phyloP scores from a whole-genome alignment of 1,284 basidiomycete species.

The Mycena sp. region DNA sequence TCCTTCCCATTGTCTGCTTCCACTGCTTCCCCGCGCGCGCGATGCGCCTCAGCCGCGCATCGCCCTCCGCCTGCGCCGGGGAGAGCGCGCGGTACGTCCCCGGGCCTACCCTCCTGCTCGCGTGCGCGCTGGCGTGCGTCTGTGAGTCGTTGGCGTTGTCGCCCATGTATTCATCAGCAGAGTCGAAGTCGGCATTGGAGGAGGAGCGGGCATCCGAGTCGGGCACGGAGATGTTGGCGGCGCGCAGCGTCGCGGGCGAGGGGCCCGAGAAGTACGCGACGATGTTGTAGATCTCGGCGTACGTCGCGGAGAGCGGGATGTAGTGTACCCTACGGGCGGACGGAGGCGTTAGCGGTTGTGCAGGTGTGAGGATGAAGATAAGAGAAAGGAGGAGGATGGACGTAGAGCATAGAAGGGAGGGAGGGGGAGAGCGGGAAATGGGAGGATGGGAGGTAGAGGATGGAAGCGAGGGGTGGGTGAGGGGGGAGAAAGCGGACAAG shows the following conservation, averaged over 20 bases:
- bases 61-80: conserved; percentile 52
- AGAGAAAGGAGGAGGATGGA: not conserved
- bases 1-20: conserved; percentile 84
- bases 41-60: conserved; percentile 81
- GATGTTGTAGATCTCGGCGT: conserved; percentile 92
- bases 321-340: conserved; percentile 90
- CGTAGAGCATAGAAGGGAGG: too few relatives aligned
- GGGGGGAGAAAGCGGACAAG: too few relatives aligned
- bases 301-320: conserved; percentile 88
- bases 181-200: too few relatives aligned
- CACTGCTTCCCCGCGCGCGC: conserved; percentile 90
- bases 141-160: conserved; percentile 31
- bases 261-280: conserved; percentile 91
- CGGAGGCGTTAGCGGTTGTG: not conserved
- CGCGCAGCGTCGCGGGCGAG: conserved; percentile 64
- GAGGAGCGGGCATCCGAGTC: not conserved
- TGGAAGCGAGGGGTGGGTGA: too few relatives aligned
- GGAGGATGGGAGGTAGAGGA: too few relatives aligned
- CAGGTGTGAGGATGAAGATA: conserved; percentile 1
- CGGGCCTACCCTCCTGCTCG: too few relatives aligned
- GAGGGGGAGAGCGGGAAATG: too few relatives aligned
- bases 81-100: too few relatives aligned
- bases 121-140: too few relatives aligned
- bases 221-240: conserved; percentile 54
- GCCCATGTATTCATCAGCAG: too few relatives aligned